phyloP scores from a whole-genome alignment of 495 filamentous ascomycete genomes.

The Gamarada debralockiae region DNA sequence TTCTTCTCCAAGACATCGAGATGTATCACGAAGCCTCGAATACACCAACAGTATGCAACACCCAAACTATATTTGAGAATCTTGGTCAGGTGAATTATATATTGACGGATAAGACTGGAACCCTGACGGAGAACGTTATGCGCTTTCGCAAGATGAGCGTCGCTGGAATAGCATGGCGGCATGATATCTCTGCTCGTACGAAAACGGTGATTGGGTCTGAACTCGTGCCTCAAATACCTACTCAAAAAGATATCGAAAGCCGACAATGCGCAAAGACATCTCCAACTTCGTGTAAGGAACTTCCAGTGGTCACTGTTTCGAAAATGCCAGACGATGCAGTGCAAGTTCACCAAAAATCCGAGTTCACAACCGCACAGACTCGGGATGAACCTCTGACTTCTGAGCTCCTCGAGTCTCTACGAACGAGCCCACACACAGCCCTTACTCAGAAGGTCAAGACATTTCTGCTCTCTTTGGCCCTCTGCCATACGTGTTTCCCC shows the following conservation, averaged over 20 bases:
- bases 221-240: too few relatives aligned
- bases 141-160: conserved; percentile 80
- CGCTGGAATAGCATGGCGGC: conserved; percentile 80
- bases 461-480: conserved; percentile 75
- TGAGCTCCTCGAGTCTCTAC: conserved; percentile 72
- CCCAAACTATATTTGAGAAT: conserved; percentile 90
- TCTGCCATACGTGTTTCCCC: conserved; percentile 89
- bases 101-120: conserved; percentile 67
- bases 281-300: too few relatives aligned
- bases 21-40: conserved; percentile 86
- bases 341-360: too few relatives aligned
- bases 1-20: conserved; percentile 74
- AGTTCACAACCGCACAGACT: background rate
- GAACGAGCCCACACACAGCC: conserved; percentile 61
- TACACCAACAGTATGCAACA: conserved; percentile 82
- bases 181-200: conserved; percentile 40
- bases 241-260: too few relatives aligned
- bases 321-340: too few relatives aligned
- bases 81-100: conserved; percentile 76
- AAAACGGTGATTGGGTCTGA: background rate
- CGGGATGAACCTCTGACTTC: too few relatives aligned
- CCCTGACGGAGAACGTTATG: conserved; percentile 78
- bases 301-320: too few relatives aligned
- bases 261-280: too few relatives aligned
- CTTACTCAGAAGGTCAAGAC: conserved; percentile 74